Evolutionary conservation across 106 monocot genomes (phyloP).

Genomic region (Acanthochlamys bracteata): DNA sequence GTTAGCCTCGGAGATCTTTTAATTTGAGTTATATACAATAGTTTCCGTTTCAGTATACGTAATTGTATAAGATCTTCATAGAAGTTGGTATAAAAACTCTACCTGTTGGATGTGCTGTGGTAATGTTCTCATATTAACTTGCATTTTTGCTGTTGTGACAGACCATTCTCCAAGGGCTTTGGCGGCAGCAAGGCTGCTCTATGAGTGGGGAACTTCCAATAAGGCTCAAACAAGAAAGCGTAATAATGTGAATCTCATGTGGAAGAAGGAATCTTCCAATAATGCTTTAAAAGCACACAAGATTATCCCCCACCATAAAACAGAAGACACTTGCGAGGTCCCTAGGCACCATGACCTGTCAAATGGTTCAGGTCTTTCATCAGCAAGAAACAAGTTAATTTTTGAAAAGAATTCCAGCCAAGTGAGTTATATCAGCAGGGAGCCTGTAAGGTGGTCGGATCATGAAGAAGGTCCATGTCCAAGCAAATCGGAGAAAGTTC

Average conservation of each 20-base stretch:
- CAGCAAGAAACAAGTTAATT: conserved; percentile 19
- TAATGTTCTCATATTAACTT: not conserved
- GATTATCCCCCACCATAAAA: conserved; percentile 10
- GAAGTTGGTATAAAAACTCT: too few species aligned
- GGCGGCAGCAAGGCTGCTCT: conserved; percentile 43
- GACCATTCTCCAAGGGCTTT: conserved; percentile 22
- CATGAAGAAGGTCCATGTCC: conserved; percentile 15
- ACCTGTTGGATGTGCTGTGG: too few species aligned
- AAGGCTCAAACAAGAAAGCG: not conserved
- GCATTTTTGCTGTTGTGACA: conserved; percentile 14
- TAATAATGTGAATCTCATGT: conserved; percentile 18
- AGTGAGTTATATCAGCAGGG: conserved; percentile 17
- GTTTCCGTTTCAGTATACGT: too few species aligned
- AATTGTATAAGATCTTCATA: too few species aligned
- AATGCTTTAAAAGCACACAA: conserved; percentile 37
- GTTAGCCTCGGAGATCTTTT: too few species aligned
- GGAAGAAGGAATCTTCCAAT: conserved; percentile 23
- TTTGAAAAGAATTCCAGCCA: conserved; percentile 20
- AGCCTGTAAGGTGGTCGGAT: conserved; percentile 27
- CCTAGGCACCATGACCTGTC: conserved; percentile 15
- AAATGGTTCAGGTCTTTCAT: conserved; percentile 18
- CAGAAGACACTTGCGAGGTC: conserved; percentile 7
- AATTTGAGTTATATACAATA: too few species aligned
- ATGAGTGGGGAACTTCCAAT: conserved; percentile 15
- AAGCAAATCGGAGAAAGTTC: conserved; percentile 21